Base-by-base conservation (phyloP, 176 grass and related monocot genomes). In the Aegilops umbellulata region DNA sequence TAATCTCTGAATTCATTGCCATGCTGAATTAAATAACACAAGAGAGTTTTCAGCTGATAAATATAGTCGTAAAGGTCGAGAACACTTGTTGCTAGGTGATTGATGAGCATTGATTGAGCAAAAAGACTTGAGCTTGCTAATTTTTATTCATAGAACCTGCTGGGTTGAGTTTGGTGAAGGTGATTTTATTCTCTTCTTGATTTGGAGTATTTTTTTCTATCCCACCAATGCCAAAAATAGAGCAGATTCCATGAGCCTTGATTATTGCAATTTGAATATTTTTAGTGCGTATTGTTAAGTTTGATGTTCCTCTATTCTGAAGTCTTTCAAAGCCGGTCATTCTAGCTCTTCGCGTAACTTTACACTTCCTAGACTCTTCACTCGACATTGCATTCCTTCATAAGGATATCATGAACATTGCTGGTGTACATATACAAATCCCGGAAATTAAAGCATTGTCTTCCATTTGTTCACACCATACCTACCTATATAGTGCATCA, bases 241-340 rank as follows among this genome's bases (percentile, higher is more conserved):
- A 29, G 71, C 2, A 49, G 0, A 47, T 74, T 74, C 9, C 39
- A 74, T 17, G 13, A 74, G 71, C n/a, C 23, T 39, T 10, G 13
- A 49, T 0, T 74, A 49, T 49, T 74, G 71, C 71, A 74, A 10
- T 74, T 7, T 74, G 71, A 47, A 17, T 27, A 10, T 74, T 35
- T 36, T 74, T 49, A 27, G 71, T 74, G 39, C 1, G 24, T 49
- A 29, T 19, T 74, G 71, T 49, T 49, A 74, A 49, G 24, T 74
- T 74, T 49, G 71, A 74, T 74, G 41, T 74, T 74, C 41, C 6
- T 74, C 71, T 29, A 19, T 14, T 74, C 71, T 74, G 41, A 74
- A 49, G 23, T 74, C 42, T 74, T 49, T 29, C 1, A 49, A 49
- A 49, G 13, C 41, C 23, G 19, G 71, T 74, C 71, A 74, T 49